Base-by-base conservation (phyloP, 495 filamentous ascomycete species). In the Lasiosphaeria hispida region DNA sequence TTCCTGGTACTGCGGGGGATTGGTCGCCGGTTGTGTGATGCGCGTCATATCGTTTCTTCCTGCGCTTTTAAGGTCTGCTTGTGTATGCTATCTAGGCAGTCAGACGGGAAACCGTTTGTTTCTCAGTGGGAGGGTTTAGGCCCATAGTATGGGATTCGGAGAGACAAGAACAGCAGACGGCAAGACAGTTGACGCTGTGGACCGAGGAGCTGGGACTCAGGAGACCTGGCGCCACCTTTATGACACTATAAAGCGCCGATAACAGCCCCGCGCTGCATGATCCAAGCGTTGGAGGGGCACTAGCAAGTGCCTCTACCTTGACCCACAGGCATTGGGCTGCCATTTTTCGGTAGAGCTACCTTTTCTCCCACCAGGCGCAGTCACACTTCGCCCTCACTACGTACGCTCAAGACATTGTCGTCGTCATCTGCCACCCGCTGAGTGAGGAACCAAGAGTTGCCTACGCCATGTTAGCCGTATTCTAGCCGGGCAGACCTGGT, bases 11-110 rank as follows among this genome's bases (percentile, higher is more conserved):
- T 48, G 49, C 18, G 50, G 39, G 15, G 47, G 42, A 35, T 48
- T 44, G n/a, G n/a, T n/a, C n/a, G n/a, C n/a, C 55, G 63, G 60
- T 57, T 52, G 58, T 17, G 60, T 63, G 40, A 66, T 59, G 36
- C 58, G 60, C 23, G 66, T 69, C 66, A 69, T 69, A 15, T 41
- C 39, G 37, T 33, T 23, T 30, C 23, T 5, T 30, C 23, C 5
- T 30, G 23, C 23, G 5, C 23, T 30, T 30, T 30, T 30, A 5
- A 30, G 23, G 23, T 5, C 23, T 30, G 23, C 23, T 30, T 30
- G 23, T 30, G 11, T 9, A 18, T 5, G 35, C 14, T 8, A 39
- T 8, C n/a, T 40, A 19, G 33, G 10, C 49, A 18, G 36, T 19
- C 45, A 53, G 23, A 41, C 30, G 38, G 13, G 3, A 15, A 7